Conservation (phyloP, 2,329 filamentous ascomycete genomes). For the Phyllosticta citriasiana region DNA sequence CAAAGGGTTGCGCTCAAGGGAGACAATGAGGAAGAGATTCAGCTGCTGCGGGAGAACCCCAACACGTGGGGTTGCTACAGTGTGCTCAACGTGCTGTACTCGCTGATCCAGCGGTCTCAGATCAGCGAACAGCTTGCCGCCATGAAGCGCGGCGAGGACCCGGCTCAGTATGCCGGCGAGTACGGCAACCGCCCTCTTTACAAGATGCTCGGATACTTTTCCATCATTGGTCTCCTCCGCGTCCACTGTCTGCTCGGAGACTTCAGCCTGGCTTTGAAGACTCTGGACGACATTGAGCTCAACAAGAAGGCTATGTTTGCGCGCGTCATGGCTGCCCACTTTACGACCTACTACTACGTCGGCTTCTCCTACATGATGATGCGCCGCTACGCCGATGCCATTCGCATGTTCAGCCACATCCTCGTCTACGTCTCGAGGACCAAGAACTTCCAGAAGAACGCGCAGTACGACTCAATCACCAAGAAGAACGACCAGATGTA, state of each 20-base stretch:
- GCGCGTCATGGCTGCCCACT: constrained; percentile 97
- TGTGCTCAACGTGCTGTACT: constrained; percentile 98
- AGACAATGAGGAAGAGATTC: constrained; percentile 85
- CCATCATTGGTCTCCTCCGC: constrained; percentile 90
- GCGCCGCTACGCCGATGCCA: constrained; percentile 97
- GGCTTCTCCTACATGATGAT: constrained; percentile 99
- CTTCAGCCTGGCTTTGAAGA: constrained; percentile 97
- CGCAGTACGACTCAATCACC: constrained; percentile 94
- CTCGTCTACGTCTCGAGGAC: constrained; percentile 96
- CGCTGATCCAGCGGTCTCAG: constrained; percentile 93
- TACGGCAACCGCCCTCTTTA: constrained; percentile 93
- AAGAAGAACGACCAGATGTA: constrained; percentile 99
- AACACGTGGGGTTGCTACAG: constrained; percentile 99
- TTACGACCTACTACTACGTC: constrained; percentile 99
- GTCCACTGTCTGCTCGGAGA: constrained; percentile 95
- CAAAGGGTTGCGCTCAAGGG: constrained; percentile 75
- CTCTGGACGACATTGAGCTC: constrained; percentile 96
- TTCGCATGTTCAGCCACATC: constrained; percentile 99
- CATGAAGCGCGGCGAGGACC: constrained; percentile 89
- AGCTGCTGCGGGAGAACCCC: constrained; percentile 86
- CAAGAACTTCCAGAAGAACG: constrained; percentile 99
- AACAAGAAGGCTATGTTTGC: constrained; percentile 99
- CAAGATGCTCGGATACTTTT: constrained; percentile 98
- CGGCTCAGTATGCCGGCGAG: constrained; percentile 78
- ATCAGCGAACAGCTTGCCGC: constrained; percentile 95